These are phyloP conservation scores for Comarum palustre DNA, from an alignment of 306 rosid genomes.

Conservation along the genomic window DNA sequence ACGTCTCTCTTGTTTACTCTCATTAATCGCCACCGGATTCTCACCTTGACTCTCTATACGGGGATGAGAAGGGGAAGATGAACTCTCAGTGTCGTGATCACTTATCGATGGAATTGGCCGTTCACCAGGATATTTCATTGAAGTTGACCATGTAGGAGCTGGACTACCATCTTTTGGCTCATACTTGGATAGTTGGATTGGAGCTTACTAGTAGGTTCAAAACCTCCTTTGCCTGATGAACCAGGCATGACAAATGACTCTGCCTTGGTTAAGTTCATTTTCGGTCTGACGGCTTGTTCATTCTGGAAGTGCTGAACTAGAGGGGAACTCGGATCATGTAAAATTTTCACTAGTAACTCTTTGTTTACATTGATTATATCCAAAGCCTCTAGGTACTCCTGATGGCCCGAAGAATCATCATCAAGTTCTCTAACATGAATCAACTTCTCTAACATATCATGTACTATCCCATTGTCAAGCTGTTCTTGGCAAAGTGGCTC, in stretches of 20 bases:
- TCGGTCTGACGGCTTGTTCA: slow-evolving; percentile 33
- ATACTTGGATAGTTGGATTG: slow-evolving; percentile 19
- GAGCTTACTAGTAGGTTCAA: slow-evolving; percentile 24
- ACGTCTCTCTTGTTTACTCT: slow-evolving; percentile 43
- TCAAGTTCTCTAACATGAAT: slow-evolving; percentile 38
- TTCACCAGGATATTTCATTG: slow-evolving; percentile 14
- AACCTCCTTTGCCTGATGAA: slow-evolving; percentile 25
- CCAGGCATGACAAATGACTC: slow-evolving; percentile 43
- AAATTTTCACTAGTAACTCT: slow-evolving; percentile 36
- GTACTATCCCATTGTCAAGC: not conserved
- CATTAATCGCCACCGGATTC: slow-evolving; percentile 33
- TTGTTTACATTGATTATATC: slow-evolving; percentile 45
- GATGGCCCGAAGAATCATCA: slow-evolving; percentile 46
- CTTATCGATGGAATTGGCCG: slow-evolving; percentile 3
- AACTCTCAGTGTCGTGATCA: slow-evolving; percentile 8
- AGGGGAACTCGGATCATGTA: slow-evolving; percentile 51
- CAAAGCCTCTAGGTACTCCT: slow-evolving; percentile 60
- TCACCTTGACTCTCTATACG: slow-evolving; percentile 20
- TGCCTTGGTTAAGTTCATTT: slow-evolving; percentile 34
- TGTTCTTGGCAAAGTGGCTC: slow-evolving; percentile 5
- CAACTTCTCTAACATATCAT: slow-evolving; percentile 21
- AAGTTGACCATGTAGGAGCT: slow-evolving; percentile 2
- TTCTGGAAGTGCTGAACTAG: slow-evolving; percentile 33
- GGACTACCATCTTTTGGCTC: slow-evolving; percentile 16
- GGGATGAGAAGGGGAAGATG: not conserved